phyloP scores from a whole-genome alignment of 164 flowering plant genomes.

The Magnolia changhungtana region DNA sequence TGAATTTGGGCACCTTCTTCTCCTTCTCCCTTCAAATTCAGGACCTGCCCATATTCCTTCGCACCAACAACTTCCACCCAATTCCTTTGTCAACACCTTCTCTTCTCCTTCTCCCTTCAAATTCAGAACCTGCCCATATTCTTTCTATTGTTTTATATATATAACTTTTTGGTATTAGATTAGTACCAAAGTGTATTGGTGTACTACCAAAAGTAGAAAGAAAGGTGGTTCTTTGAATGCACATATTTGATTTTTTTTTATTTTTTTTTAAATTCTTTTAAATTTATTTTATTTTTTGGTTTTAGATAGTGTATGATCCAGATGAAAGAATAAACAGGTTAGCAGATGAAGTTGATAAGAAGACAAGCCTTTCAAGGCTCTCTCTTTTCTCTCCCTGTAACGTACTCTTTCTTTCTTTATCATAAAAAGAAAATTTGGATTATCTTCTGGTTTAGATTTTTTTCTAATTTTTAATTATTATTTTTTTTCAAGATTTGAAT shows the following conservation, averaged over 20 bases:
- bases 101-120: too few species aligned
- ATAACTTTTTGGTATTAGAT: neutral
- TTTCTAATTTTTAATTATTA: neutral
- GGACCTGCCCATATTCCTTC: neutral
- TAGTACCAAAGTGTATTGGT: too few species aligned
- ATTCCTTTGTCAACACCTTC: conserved; percentile 26
- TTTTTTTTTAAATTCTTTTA: neutral
- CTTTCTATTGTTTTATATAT: neutral
- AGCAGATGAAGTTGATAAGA: conserved; percentile 79
- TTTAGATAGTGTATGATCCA: conserved; percentile 70
- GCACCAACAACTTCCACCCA: conserved; percentile 42
- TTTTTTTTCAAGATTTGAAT: neutral
- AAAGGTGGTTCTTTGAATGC: neutral
- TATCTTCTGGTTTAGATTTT: too few species aligned
- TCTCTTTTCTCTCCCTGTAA: conserved; percentile 94
- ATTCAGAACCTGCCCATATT: too few species aligned
- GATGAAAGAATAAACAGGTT: conserved; percentile 65
- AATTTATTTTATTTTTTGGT: neutral
- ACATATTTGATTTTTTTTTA: neutral
- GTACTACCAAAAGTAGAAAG: too few species aligned
- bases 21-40: neutral
- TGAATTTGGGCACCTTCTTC: neutral
- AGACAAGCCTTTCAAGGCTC: conserved; percentile 72
- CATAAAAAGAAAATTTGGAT: too few species aligned
- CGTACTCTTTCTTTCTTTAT: conserved; percentile 31